Evolutionary conservation across 2,329 filamentous ascomycete genomes (phyloP), one percentile per base, ranked within the genome.

Genomic region (Diaporthe helianthi): DNA sequence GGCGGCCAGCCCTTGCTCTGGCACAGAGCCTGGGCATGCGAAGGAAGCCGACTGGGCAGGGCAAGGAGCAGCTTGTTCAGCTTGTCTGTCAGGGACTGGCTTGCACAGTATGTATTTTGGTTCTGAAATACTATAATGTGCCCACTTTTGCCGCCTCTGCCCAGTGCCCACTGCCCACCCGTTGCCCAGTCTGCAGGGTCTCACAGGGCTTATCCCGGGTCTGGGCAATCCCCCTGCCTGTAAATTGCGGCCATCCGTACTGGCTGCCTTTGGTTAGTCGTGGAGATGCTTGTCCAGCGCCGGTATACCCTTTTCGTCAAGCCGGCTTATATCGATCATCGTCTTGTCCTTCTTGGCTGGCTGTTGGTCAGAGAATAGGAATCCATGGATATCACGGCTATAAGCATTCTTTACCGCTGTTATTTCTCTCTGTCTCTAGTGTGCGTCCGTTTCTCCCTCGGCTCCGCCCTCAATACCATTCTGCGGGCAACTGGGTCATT

Each of bases 271-370:
- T 22, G n/a, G 33, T 38, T 58, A 22, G 53, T 26, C n/a, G 53
- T 41, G 4, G 53, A 41, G n/a, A 3, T 58, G 53, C 53, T 41
- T 58, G 53, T 58, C 41, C 33, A 24, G 26, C 9, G 13, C n/a
- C 58, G 58, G 58, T 13, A 33, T 61, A 61, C 58, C 58, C 58
- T 47, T 61, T 61, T 61, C 7, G 58, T 47, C 58, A 33, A 61
- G 58, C 58, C 58, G 58, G 55, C 10, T 47, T 26, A 61, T 61
- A 33, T 29, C 12, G 58, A 61, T 61, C 58, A 36, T 47, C 58
- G 13, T 31, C 58, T 61, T 61, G 58, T 61, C 58, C 58, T 61
- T 61, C 58, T 61, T 47, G 58, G 58, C 58, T 41, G 38, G 26
- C 41, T 17, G 41, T 6, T 47, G 58, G 58, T 41, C 33, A 61